These are phyloP conservation scores for Monilinia fructicola DNA, from an alignment of 2,329 filamentous ascomycete species.

Conservation along the genomic window DNA sequence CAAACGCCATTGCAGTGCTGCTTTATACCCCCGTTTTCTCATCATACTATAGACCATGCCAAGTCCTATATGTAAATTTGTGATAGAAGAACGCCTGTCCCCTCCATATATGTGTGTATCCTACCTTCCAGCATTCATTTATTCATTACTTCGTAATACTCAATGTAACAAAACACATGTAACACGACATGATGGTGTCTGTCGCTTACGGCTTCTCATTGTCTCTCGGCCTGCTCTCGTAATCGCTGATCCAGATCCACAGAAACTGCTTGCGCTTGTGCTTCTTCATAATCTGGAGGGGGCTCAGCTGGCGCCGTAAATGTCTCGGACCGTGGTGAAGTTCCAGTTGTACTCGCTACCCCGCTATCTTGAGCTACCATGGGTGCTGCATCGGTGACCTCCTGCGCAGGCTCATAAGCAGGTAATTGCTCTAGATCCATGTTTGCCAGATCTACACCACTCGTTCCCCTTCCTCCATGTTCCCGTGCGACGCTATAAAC, in stretches of 20 bases:
- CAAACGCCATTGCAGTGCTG: conserved; percentile 23
- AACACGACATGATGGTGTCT: conserved; percentile 16
- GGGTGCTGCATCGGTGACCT: conserved; percentile 28
- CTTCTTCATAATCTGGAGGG: conserved; percentile 88
- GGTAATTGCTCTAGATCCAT: conserved; percentile 85
- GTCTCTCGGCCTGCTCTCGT: conserved; percentile 66
- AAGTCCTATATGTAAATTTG: conserved; percentile 19
- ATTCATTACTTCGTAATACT: conserved; percentile 25
- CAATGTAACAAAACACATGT: conserved; percentile 18
- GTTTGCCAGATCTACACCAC: conserved; percentile 55
- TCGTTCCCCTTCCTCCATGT: conserved; percentile 54
- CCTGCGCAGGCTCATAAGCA: conserved; percentile 67
- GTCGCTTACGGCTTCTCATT: conserved; percentile 21
- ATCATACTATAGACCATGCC: conserved; percentile 14
- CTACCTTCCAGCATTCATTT: conserved; percentile 20
- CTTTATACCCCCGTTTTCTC: conserved; percentile 14
- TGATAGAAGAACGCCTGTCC: conserved; percentile 22
- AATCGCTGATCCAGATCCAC: conserved; percentile 65
- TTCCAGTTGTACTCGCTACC: conserved; percentile 25
- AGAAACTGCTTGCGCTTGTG: conserved; percentile 69
- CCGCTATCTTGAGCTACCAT: conserved; percentile 32
- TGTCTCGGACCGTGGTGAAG: conserved; percentile 22
- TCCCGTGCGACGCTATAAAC: conserved; percentile 73
- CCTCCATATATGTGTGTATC: conserved; percentile 7
- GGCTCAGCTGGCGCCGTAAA: conserved; percentile 63